A percentile compares a stretch with the other conserved stretches of the same genome.
These are phyloP conservation scores for Vanderwaltozyma polyspora DNA, from an alignment of 805 yeast genomes.

Conservation along the genomic window DNA sequence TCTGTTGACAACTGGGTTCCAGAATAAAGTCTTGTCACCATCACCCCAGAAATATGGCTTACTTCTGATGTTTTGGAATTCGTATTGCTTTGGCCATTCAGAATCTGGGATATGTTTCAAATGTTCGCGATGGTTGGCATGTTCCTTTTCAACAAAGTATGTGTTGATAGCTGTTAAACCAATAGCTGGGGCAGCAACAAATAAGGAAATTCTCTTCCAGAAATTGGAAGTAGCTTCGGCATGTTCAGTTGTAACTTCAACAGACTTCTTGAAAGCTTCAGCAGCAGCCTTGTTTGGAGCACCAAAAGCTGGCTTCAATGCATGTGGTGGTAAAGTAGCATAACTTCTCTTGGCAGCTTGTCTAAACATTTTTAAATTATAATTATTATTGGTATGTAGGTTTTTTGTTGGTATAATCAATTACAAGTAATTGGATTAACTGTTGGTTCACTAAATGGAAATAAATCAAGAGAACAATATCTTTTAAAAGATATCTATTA, in stretches of 20 bases:
- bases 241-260: constrained; percentile 65
- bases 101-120: constrained; percentile 60
- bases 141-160: constrained; percentile 71
- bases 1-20: constrained; percentile 91
- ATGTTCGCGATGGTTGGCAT: constrained; percentile 82
- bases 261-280: constrained; percentile 49
- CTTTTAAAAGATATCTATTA: too few species aligned
- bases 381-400: constrained; percentile 14
- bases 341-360: constrained; percentile 27
- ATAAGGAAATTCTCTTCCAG: constrained; percentile 79
- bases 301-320: constrained; percentile 37
- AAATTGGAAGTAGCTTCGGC: constrained; percentile 61
- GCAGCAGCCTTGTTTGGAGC: constrained; percentile 46
- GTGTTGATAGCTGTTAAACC: constrained; percentile 69
- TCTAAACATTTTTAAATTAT: constrained; percentile 33
- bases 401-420: constrained; percentile 33
- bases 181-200: constrained; percentile 76
- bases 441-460: too few species aligned
- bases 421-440: background rate
- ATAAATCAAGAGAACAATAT: too few species aligned
- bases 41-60: constrained; percentile 97
- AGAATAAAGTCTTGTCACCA: constrained; percentile 94
- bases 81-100: constrained; percentile 88
- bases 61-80: constrained; percentile 80
- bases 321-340: constrained; percentile 31